Evolutionary conservation across 2,329 filamentous ascomycete species (phyloP).

Genomic region (Calonectria ilicicola): DNA sequence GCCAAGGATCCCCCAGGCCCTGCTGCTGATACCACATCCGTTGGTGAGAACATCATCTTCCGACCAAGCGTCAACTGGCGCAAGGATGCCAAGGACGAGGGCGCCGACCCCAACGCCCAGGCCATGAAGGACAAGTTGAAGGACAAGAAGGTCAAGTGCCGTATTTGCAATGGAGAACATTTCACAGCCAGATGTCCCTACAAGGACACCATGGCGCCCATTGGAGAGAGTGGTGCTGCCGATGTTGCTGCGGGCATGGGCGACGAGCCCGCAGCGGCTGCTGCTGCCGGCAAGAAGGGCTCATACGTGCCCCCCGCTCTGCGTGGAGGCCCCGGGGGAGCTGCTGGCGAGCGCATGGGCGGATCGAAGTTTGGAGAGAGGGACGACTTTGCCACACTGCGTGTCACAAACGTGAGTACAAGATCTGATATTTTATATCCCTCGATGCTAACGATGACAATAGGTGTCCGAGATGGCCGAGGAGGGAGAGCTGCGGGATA

Average conservation of each 20-base stretch:
- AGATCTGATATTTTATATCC: not conserved
- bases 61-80: constrained; percentile 94
- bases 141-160: constrained; percentile 99
- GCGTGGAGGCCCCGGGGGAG: constrained; percentile 74
- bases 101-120: constrained; percentile 78
- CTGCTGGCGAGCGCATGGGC: constrained; percentile 83
- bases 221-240: constrained; percentile 69
- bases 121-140: constrained; percentile 86
- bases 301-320: constrained; percentile 96
- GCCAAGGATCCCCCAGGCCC: constrained; percentile 88
- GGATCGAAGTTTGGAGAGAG: constrained; percentile 89
- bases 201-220: constrained; percentile 98
- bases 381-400: constrained; percentile 94
- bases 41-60: constrained; percentile 99
- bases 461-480: constrained; percentile 97
- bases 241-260: constrained; percentile 68
- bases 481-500: constrained; percentile 92
- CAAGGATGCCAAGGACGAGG: constrained; percentile 85
- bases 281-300: constrained; percentile 75
- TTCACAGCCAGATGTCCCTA: constrained; percentile 99
- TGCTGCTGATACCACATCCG: constrained; percentile 87
- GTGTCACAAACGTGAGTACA: constrained; percentile 92
- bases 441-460: constrained; percentile 43
- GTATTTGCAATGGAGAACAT: constrained; percentile 98
- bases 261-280: constrained; percentile 62